Conservation (phyloP, 306 rosid species). For the Quercus alba region DNA sequence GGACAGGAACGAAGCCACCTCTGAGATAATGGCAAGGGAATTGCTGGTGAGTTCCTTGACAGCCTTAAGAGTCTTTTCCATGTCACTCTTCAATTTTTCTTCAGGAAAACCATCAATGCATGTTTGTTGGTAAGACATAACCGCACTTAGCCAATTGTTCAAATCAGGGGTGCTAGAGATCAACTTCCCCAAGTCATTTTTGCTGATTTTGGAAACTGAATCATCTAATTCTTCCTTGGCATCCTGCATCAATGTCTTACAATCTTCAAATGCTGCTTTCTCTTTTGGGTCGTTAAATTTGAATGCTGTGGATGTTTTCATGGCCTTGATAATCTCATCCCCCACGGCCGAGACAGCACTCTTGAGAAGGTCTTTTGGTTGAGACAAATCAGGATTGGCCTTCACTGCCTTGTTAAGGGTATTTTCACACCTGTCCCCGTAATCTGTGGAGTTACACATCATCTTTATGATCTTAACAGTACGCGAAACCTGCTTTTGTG, state of each 20-base stretch:
- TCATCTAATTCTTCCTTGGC: slow-evolving; percentile 51
- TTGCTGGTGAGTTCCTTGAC: slow-evolving; percentile 66
- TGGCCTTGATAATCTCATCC: slow-evolving; percentile 43
- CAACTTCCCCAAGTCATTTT: slow-evolving; percentile 3
- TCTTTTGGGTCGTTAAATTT: slow-evolving; percentile 36
- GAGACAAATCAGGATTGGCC: neutral
- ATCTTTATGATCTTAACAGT: slow-evolving; percentile 27
- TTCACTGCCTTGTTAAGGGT: slow-evolving; percentile 29
- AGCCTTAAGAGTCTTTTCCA: slow-evolving; percentile 27
- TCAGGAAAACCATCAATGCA: slow-evolving; percentile 79
- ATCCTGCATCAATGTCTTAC: slow-evolving; percentile 41
- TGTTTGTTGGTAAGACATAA: slow-evolving; percentile 63
- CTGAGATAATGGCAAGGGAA: slow-evolving; percentile 58
- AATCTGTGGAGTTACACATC: slow-evolving; percentile 52
- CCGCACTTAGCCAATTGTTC: slow-evolving; percentile 84
- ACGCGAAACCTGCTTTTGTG: neutral
- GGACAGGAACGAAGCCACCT: slow-evolving; percentile 34
- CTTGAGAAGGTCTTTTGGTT: slow-evolving; percentile 61
- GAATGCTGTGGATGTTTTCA: slow-evolving; percentile 16
- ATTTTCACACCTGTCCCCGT: slow-evolving; percentile 47
- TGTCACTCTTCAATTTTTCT: slow-evolving; percentile 45
- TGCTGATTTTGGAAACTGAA: slow-evolving; percentile 19
- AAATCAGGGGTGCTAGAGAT: slow-evolving; percentile 33
- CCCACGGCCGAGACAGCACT: slow-evolving; percentile 31
- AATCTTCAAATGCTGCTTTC: slow-evolving; percentile 68